phyloP scores from a whole-genome alignment of 2,329 filamentous ascomycete genomes.

The Macroventuria anomochaeta region DNA sequence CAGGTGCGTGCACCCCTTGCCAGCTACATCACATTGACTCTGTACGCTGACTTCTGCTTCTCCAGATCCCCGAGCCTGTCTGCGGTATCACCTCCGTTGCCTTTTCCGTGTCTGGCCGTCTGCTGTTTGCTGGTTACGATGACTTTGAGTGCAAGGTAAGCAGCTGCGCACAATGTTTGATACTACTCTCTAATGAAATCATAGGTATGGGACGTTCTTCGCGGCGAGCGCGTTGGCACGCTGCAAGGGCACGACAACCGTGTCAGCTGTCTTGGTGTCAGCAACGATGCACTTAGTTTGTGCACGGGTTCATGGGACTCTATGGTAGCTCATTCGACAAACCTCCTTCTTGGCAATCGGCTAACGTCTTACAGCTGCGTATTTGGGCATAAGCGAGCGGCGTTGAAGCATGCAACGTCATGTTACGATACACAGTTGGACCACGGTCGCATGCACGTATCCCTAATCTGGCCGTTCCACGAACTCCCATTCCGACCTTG shows the following conservation, averaged over 20 bases:
- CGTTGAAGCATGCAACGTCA: constrained; percentile 33
- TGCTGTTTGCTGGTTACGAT: constrained; percentile 97
- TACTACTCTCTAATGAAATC: constrained; percentile 21
- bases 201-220: constrained; percentile 96
- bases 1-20: constrained; percentile 38
- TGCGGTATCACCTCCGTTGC: constrained; percentile 98
- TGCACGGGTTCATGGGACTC: constrained; percentile 99
- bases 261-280: constrained; percentile 97
- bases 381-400: constrained; percentile 57
- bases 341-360: constrained; percentile 7
- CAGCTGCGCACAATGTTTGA: constrained; percentile 9
- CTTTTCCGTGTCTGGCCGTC: constrained; percentile 92
- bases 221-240: constrained; percentile 95
- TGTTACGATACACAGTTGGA: constrained; percentile 42
- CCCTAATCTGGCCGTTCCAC: constrained; percentile 30
- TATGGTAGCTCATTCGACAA: constrained; percentile 70
- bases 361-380: constrained; percentile 53
- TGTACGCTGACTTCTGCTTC: constrained; percentile 34
- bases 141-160: constrained; percentile 99
- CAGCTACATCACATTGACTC: background rate
- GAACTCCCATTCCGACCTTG: constrained; percentile 20
- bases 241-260: constrained; percentile 98
- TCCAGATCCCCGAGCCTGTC: constrained; percentile 90
- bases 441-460: constrained; percentile 38
- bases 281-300: constrained; percentile 98